phyloP scores from a whole-genome alignment of 2,329 filamentous ascomycete species.

The Leptosphaerulina australis region DNA sequence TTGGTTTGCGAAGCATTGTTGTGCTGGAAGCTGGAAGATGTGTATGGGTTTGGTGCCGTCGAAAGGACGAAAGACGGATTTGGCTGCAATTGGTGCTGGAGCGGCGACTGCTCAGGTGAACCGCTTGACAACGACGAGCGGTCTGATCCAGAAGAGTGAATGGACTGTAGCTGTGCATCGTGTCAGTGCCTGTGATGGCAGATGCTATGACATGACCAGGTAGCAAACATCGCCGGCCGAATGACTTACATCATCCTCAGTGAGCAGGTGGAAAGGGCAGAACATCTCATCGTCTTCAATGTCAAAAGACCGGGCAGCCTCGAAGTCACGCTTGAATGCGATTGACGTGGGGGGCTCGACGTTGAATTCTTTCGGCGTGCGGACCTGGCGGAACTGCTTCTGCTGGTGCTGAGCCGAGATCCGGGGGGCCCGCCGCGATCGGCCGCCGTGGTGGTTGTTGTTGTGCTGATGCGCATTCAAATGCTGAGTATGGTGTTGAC shows the following conservation, averaged over 20 bases:
- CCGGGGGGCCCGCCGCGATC: conserved; percentile 82
- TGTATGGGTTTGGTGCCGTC: conserved; percentile 59
- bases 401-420: conserved; percentile 83
- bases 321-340: conserved; percentile 84
- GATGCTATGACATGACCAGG: conserved; percentile 32
- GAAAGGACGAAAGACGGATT: conserved; percentile 77
- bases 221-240: conserved; percentile 31
- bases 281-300: conserved; percentile 96
- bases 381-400: conserved; percentile 83
- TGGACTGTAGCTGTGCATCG: conserved; percentile 76
- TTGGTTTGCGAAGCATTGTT: conserved; percentile 68
- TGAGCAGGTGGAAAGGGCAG: conserved; percentile 83
- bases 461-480: conserved; percentile 68
- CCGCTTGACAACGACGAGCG: conserved; percentile 93
- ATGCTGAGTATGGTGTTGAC: conserved; percentile 55
- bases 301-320: conserved; percentile 91
- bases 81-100: conserved; percentile 78
- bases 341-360: conserved; percentile 76
- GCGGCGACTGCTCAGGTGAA: conserved; percentile 88
- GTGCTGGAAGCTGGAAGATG: conserved; percentile 67
- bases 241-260: conserved; percentile 81
- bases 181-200: conserved; percentile 40
- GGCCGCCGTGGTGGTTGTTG: conserved; percentile 68
- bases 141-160: conserved; percentile 87
- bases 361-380: conserved; percentile 80